Base-by-base conservation (phyloP, 192 early-diverging fungal species). In the Umbelopsis isabellina region DNA sequence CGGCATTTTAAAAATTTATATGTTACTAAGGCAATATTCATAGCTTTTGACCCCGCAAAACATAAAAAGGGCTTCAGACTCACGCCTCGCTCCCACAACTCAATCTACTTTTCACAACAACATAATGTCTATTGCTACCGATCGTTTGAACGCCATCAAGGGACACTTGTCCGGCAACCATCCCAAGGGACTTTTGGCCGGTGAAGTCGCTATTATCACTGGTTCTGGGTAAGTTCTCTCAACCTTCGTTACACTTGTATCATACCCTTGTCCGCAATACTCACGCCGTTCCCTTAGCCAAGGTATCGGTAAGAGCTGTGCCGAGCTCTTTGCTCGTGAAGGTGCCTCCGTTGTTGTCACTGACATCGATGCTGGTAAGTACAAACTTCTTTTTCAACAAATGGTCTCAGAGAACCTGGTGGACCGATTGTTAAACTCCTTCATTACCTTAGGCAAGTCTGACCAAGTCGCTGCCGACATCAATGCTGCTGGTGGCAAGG, bases 331-430 rank as follows among this genome's bases (percentile, higher is more conserved):
- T 85, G 94, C 88, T 50, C 92, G 90, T 75, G 84, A 88, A 45
- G 96, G 96, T 68, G 96, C 96, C 48, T 79, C 82, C 49, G 94
- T 98, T 33, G 96, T 98, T 30, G 92, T 98, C 73, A 98, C 95
- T 69, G 96, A 98, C 53, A 87, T 97, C 70, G 95, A 95, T 75
- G 84, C 78, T 74, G 75, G 76, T 78, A 82, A 77, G 69, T 64
- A 27, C 37, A 41, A 7, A 22, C 12, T 64, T 58, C 15, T 46
- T 13, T 61, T 37, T 0, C 66, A 18, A 30, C 33, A 66, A 45
- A 37, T 1, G 35, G 21, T 25, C 15, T 33, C 33, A n/a, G n/a
- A 15, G 22, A 41, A 8, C 2, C 30, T 27, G 1, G 1, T 9
- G 22, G 8, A 5, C 2, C 11, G 15, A 44, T 23, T 41, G 1